A percentile compares a stretch with the other conserved stretches of the same genome.
phyloP scores from a whole-genome alignment of 2,329 filamentous ascomycete genomes.

The Rutstroemia sydowiana region DNA sequence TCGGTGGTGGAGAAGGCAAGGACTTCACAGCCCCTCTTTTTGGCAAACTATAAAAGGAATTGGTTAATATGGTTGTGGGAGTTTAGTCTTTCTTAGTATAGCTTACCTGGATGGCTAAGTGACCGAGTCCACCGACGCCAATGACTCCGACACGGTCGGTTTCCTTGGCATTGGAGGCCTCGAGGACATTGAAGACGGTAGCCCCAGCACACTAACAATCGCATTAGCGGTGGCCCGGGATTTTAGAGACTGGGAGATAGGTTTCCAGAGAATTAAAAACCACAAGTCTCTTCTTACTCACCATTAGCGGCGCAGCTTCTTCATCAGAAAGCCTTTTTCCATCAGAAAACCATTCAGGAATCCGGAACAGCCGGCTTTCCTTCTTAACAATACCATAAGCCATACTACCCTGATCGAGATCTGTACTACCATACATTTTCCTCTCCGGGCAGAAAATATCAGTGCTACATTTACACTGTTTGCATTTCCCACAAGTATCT shows the following conservation, averaged over 20 bases:
- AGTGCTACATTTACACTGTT: background rate
- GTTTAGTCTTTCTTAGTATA: no score
- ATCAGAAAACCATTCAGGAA: no score
- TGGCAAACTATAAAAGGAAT: no score
- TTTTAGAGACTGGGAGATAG: no score
- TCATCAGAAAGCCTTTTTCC: background rate
- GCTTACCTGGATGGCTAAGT: slow-evolving; percentile 63
- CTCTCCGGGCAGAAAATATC: background rate
- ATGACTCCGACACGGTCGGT: slow-evolving; percentile 63
- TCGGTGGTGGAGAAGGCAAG: slow-evolving; percentile 53
- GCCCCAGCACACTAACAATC: slow-evolving; percentile 70
- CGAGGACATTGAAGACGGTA: slow-evolving; percentile 40
- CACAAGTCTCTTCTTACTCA: no score
- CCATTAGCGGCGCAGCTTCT: background rate
- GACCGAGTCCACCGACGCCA: slow-evolving; percentile 65
- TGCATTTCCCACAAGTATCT: background rate
- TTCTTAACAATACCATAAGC: background rate
- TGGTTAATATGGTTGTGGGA: no score
- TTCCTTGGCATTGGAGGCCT: slow-evolving; percentile 39
- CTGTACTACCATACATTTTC: background rate
- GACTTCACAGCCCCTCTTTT: slow-evolving; percentile 56
- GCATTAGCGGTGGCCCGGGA: no score
- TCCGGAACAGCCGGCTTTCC: background rate
- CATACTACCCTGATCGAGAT: background rate
- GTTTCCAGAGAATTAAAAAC: no score